A percentile compares a stretch with the other conserved stretches of the same genome.
phyloP scores from a whole-genome alignment of 768 basidiomycete genomes.

The Lactifluus pinguis region DNA sequence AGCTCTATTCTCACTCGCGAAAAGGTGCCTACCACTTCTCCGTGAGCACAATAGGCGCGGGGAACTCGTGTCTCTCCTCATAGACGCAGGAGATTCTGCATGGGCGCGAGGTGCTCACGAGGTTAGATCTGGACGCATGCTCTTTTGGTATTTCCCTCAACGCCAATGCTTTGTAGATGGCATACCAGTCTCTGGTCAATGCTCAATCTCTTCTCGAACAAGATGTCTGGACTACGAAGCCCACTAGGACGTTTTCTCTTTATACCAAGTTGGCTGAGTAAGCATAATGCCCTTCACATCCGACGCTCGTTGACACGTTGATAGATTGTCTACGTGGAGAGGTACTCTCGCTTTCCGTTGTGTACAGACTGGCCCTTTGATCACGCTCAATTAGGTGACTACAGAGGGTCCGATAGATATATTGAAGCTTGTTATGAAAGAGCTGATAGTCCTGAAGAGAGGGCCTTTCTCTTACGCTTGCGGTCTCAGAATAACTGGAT shows the following conservation, averaged over 20 bases:
- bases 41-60: slow-evolving; percentile 53
- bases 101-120: slow-evolving; percentile 69
- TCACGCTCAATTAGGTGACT: slow-evolving; percentile 37
- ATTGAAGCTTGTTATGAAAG: slow-evolving; percentile 47
- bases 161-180: slow-evolving; percentile 34
- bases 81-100: slow-evolving; percentile 63
- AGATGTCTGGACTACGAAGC: slow-evolving; percentile 45
- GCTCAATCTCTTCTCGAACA: slow-evolving; percentile 46
- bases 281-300: slow-evolving; percentile 23
- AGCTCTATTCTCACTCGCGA: not conserved
- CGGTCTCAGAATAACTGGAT: slow-evolving; percentile 59
- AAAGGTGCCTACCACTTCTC: slow-evolving; percentile 53
- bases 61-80: slow-evolving; percentile 48
- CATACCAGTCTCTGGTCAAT: slow-evolving; percentile 51
- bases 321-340: slow-evolving; percentile 57
- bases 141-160: not conserved
- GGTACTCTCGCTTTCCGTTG: slow-evolving; percentile 27
- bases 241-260: slow-evolving; percentile 41
- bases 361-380: not conserved
- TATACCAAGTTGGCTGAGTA: slow-evolving; percentile 54
- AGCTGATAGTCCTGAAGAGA: slow-evolving; percentile 42
- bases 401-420: slow-evolving; percentile 41
- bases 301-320: not conserved
- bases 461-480: slow-evolving; percentile 45
- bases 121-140: slow-evolving; percentile 28